Percentiles rank a stretch among this genome's conserved stretches.
Conservation (phyloP, 1,284 basidiomycete species). For the Tremellales sp. region DNA sequence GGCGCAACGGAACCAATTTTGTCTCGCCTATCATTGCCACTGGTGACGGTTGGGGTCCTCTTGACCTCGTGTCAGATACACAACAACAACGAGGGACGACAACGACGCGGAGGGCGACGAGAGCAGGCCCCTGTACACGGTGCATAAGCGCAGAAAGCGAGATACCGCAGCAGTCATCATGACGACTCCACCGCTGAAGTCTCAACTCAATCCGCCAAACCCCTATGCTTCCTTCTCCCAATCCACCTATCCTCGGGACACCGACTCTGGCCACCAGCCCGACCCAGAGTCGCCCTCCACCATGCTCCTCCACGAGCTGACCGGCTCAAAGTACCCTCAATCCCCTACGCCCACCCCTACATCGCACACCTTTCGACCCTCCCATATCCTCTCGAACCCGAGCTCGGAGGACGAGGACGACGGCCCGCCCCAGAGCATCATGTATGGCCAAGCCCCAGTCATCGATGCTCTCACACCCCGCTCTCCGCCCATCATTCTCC, state of each 20-base stretch:
- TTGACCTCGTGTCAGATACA: not conserved
- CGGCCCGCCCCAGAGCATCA: constrained; percentile 30
- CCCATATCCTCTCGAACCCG: constrained; percentile 8
- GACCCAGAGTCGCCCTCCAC: constrained; percentile 40
- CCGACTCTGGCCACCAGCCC: constrained; percentile 51
- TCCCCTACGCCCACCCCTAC: constrained; percentile 19
- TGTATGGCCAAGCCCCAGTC: constrained; percentile 23
- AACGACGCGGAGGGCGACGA: not conserved
- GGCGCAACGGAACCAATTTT: too few relatives aligned
- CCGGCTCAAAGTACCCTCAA: constrained; percentile 12
- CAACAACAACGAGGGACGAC: not conserved
- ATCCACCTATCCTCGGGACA: constrained; percentile 67
- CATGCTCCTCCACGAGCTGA: constrained; percentile 40
- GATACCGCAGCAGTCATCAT: too few relatives aligned
- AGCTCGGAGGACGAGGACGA: constrained; percentile 32
- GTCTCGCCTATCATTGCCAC: not conserved
- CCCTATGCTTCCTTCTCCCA: constrained; percentile 65
- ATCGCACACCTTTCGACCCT: constrained; percentile 3
- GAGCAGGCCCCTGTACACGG: not conserved
- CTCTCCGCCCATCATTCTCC: not conserved
- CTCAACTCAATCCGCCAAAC: constrained; percentile 74
- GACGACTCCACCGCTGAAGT: constrained; percentile 15
- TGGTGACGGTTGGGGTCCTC: not conserved
- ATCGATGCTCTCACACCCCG: not conserved
- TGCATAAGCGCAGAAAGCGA: too few relatives aligned